phyloP scores from a whole-genome alignment of 495 filamentous ascomycete genomes.

The Penicillium atrosanguineum region DNA sequence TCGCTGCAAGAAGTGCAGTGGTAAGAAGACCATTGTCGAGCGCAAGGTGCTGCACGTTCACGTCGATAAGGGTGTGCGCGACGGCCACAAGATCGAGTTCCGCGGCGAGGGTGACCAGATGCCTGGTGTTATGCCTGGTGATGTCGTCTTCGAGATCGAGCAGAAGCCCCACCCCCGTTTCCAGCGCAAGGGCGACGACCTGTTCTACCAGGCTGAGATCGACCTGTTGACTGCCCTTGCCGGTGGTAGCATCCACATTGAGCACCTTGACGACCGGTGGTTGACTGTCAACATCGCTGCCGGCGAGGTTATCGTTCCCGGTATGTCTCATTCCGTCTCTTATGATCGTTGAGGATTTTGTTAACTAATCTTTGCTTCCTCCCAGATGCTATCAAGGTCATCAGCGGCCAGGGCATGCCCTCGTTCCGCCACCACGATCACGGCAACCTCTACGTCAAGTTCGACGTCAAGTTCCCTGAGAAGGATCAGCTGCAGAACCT shows the following conservation, averaged over 20 bases:
- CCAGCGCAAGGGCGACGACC: constrained; percentile 92
- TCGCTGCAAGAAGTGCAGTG: constrained; percentile 87
- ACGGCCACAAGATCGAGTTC: constrained; percentile 94
- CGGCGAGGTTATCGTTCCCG: constrained; percentile 89
- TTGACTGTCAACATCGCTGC: constrained; percentile 85
- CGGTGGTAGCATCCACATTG: constrained; percentile 82
- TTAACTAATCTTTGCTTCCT: constrained; percentile 15
- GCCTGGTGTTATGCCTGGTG: constrained; percentile 86
- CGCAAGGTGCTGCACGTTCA: constrained; percentile 98
- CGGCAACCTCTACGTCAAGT: constrained; percentile 97
- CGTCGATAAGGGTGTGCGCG: constrained; percentile 90
- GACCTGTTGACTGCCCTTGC: constrained; percentile 94
- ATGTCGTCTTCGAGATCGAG: constrained; percentile 96
- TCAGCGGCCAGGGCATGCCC: constrained; percentile 97
- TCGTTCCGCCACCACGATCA: constrained; percentile 93
- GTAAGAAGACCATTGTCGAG: constrained; percentile 97
- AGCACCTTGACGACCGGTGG: constrained; percentile 98
- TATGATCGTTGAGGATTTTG: background rate
- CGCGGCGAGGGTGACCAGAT: constrained; percentile 95
- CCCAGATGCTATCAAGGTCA: constrained; percentile 84
- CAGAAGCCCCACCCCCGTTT: constrained; percentile 96
- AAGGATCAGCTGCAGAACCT: constrained; percentile 50
- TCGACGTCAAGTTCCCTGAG: constrained; percentile 93
- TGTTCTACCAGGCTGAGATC: constrained; percentile 93
- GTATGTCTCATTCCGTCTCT: constrained; percentile 53